Evolutionary conservation across 2,329 filamentous ascomycete species (phyloP), one percentile per base, ranked within the genome.

Genomic region (Penicillium carneum): DNA sequence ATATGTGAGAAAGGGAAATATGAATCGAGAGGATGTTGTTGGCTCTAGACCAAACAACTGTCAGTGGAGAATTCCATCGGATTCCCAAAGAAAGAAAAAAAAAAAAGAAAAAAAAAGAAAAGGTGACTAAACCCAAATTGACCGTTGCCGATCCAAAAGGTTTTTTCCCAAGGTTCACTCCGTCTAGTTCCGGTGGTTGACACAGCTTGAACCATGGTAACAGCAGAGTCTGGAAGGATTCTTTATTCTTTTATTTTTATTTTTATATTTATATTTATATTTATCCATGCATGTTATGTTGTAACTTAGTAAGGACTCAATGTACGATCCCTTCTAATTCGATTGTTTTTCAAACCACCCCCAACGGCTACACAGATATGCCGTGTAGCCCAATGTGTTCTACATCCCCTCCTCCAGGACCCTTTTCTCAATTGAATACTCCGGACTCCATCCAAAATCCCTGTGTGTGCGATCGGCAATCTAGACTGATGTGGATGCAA

Each of bases 161-260:
- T 26, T 1, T 26, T 26, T 23, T 48, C 4, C 31, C 46, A 49
- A 3, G 47, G 47, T 26, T 10, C 38, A 2, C 58, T 64, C 66
- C 66, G 66, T 52, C 33, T 11, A 29, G 67, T 66, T 68, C 67
- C 67, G 66, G 54, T 61, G 67, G 66, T 64, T 63, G 62, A 68
- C 60, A 59, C 11, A 31, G 18, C 3, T 12, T 45, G 36, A 62
- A 45, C 64, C 63, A 54, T 49, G 64, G 64, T 42, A 43, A 1
- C 2, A 26, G 0, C n/a, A 38, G 18, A 54, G 39, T 57, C 58
- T 61, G 52, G 61, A 61, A 63, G 48, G 33, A 9, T 31, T 57
- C 58, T 23, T 23, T 47, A 48, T 34, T 34, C 7, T 39, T 34
- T 57, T 33, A 23, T 29, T 42, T 20, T 33, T 3, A 11, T 29